Evolutionary conservation across 2,329 filamentous ascomycete species (phyloP).

Genomic region (Hymenoscyphus infarciens): DNA sequence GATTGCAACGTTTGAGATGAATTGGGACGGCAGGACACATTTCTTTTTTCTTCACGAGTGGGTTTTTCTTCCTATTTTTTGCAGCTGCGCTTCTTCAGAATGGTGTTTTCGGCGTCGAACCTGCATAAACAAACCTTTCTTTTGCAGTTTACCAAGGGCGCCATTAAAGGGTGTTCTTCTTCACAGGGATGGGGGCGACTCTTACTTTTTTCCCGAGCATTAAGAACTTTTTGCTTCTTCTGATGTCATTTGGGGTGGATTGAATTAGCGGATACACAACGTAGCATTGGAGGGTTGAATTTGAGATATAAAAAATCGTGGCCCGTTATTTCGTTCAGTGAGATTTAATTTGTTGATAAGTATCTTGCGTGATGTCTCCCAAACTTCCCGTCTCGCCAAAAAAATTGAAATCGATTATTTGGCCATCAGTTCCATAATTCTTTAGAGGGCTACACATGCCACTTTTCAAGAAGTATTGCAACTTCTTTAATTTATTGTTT

Average conservation of each 20-base stretch:
- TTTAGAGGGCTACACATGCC: no score
- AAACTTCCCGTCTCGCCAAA: no score
- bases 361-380: neutral
- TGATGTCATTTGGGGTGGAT: neutral
- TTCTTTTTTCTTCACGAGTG: constrained; percentile 13
- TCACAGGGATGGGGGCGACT: neutral
- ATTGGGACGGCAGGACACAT: constrained; percentile 23
- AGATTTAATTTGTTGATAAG: neutral
- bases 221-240: neutral
- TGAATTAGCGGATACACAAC: constrained; percentile 17
- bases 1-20: constrained; percentile 33
- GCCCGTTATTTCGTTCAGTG: neutral
- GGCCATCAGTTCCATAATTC: no score
- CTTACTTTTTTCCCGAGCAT: neutral
- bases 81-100: constrained; percentile 10
- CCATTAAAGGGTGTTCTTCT: constrained; percentile 16
- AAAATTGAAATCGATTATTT: no score
- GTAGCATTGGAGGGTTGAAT: constrained; percentile 16
- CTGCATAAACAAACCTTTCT: constrained; percentile 9
- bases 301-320: neutral
- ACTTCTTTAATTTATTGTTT: no score
- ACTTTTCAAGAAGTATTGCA: no score
- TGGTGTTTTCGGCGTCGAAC: constrained; percentile 25
- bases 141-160: constrained; percentile 17
- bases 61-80: constrained; percentile 1